These are phyloP conservation scores for Auriscalpium orientale DNA, from an alignment of 768 basidiomycete species.

Conservation along the genomic window DNA sequence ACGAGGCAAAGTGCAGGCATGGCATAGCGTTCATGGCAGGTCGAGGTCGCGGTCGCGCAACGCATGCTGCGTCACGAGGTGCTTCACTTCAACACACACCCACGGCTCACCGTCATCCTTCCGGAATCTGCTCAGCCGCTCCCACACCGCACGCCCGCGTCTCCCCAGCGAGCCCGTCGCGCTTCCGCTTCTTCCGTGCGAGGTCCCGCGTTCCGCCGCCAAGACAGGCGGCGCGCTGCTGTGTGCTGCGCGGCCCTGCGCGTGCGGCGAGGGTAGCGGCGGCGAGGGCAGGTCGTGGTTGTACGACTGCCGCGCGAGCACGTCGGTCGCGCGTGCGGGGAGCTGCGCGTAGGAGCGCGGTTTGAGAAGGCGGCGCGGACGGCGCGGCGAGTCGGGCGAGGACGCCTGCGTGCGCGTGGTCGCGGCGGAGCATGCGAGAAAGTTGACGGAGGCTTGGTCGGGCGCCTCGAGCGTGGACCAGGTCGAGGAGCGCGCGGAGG, in stretches of 20 bases:
- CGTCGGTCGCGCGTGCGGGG: constrained; percentile 22
- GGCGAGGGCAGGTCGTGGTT: constrained; percentile 14
- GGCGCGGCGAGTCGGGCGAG: background rate
- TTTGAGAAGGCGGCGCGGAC: background rate
- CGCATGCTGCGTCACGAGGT: constrained; percentile 21
- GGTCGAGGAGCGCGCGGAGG: background rate
- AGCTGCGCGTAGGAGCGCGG: constrained; percentile 6
- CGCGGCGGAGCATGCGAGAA: constrained; percentile 10
- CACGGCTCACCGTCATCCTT: constrained; percentile 20
- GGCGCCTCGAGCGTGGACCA: background rate
- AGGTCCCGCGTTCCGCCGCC: background rate
- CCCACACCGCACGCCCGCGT: constrained; percentile 9
- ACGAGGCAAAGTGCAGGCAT: background rate
- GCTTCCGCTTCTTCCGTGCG: background rate
- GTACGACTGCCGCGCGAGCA: constrained; percentile 23
- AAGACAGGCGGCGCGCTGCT: background rate
- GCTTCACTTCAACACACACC: constrained; percentile 25
- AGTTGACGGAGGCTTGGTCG: constrained; percentile 9
- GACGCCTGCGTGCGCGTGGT: background rate
- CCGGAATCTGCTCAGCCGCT: constrained; percentile 17
- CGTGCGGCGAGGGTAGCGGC: background rate
- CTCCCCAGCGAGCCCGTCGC: constrained; percentile 6
- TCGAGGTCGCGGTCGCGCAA: constrained; percentile 8
- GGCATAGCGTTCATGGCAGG: background rate
- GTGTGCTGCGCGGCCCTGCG: background rate